These are phyloP conservation scores for Penicillium longicatenatum DNA, from an alignment of 495 filamentous ascomycete genomes.

Conservation along the genomic window DNA sequence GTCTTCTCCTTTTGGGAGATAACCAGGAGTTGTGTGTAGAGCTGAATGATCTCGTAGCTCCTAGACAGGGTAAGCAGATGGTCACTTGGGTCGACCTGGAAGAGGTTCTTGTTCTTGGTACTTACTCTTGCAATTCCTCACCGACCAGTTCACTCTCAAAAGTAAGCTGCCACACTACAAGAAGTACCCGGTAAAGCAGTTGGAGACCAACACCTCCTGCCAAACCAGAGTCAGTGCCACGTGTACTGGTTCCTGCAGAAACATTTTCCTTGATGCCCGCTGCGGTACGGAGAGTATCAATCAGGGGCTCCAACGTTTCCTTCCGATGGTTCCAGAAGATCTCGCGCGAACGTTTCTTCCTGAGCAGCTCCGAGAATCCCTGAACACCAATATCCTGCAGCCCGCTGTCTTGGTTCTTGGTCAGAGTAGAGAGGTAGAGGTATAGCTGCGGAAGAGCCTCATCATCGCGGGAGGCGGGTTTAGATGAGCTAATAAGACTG, in stretches of 20 bases:
- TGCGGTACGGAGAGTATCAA: slow-evolving; percentile 80
- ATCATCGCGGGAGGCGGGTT: slow-evolving; percentile 59
- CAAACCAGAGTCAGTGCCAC: slow-evolving; percentile 63
- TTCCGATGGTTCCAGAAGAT: slow-evolving; percentile 86
- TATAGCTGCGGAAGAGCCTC: slow-evolving; percentile 84
- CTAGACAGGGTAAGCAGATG: slow-evolving; percentile 42
- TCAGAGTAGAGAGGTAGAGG: slow-evolving; percentile 76
- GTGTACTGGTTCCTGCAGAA: slow-evolving; percentile 53
- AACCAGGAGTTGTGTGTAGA: slow-evolving; percentile 86
- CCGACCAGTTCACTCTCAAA: slow-evolving; percentile 86
- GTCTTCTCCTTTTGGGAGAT: slow-evolving; percentile 98
- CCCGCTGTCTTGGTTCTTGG: slow-evolving; percentile 80
- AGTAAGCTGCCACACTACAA: slow-evolving; percentile 93
- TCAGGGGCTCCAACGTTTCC: slow-evolving; percentile 78
- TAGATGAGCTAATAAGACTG: slow-evolving; percentile 59
- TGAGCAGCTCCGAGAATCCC: slow-evolving; percentile 84
- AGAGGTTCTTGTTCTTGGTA: neutral
- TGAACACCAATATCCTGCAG: slow-evolving; percentile 95
- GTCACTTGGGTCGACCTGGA: neutral
- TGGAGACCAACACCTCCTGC: slow-evolving; percentile 87
- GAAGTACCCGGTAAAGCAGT: slow-evolving; percentile 88
- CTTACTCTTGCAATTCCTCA: slow-evolving; percentile 81
- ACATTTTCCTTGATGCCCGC: slow-evolving; percentile 70
- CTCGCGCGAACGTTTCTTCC: slow-evolving; percentile 70
- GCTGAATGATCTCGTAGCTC: slow-evolving; percentile 87